Evolutionary conservation across 2,329 filamentous ascomycete genomes (phyloP), one percentile per base, ranked within the genome.

Genomic region (Samsoniella hepiali): DNA sequence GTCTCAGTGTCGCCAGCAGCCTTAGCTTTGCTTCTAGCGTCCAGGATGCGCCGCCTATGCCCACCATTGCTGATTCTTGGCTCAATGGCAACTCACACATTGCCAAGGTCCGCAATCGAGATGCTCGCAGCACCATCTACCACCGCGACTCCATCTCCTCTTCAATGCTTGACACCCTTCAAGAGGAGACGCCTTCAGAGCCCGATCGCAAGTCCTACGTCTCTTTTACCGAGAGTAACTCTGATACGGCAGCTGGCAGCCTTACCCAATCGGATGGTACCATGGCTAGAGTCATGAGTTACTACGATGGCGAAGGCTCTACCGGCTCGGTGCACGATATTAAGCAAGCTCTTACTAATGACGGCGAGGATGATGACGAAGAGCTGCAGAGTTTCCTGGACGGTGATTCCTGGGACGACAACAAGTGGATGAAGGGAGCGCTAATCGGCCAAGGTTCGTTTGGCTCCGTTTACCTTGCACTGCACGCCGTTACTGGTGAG

Each of bases 351-450:
- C 85, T 97, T 45, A 90, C 90, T 17, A 91, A 96, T 69, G 94
- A 98, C 71, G 93, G 93, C 40, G 94, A 97, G 73, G 95, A 96
- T 70, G 87, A 88, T 7, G 94, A 98, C 70, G 91, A 93, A 72
- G 93, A 95, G 70, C 82, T 98, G 29, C 87, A 90, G 69, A 93
- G 93, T 72, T 97, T 97, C 81, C 82, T 98, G 47, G 88, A 92
- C 40, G 91, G 92, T 67, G 92, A 97, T 73, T 96, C 92, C 9
- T 98, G 95, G 88, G 93, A 96, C 68, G 93, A 97, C 67, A 91
- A 94, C 79, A 96, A 97, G 76, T 99, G 96, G 91, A 98, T 99
- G 93, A 97, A 98, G 81, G 95, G 95, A 72, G 93, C 94, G 38
- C 82, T 98, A 67, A 99, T 99, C 68, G 95, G 95, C 38, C 93